Evolutionary conservation across 2,329 filamentous ascomycete species (phyloP), one percentile per base, ranked within the genome.

Genomic region (Colletotrichum lindemuthianum): DNA sequence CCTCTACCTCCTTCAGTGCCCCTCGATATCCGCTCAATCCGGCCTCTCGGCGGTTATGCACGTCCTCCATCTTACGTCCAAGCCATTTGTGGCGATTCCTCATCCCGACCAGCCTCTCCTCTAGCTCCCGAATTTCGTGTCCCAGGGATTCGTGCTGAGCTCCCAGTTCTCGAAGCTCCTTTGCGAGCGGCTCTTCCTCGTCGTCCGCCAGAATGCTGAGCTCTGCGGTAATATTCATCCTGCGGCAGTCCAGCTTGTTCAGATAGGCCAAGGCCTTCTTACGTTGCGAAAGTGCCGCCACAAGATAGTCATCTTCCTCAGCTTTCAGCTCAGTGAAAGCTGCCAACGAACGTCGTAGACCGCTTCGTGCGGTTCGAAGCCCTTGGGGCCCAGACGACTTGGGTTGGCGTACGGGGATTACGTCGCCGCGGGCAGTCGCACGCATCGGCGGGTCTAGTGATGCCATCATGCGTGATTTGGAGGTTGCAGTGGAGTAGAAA

Each of bases 21-120:
- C 88, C 86, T 16, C 84, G 86, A 73, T 92, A 93, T 0, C 90
- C 89, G 59, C 89, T 91, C 12, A 93, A 74, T n/a, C 87, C 88
- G 2, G 90, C 88, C 72, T 93, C 90, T 41, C 89, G 81, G 58
- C 84, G 83, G 69, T 89, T 93, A 67, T 84, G 83, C 2, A 88
- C 82, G 59, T 90, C 87, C 7, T 85, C 81, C 49, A 92, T 86
- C 70, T 86, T 83, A 3, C 82, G 82, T 66, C 85, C 77, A 0
- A 93, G 75, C 72, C 82, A 84, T n/a, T 83, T 79, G 68, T 88
- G 86, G 34, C 85, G 81, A 50, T 82, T 84, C 69, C 87, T 87
- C 77, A 93, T 81, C 3, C 82, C 82, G 32, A 82, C 79, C 2
- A 94, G 79, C 68, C 86, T 85, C 70, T 87, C 82, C 73, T 93